phyloP scores from a whole-genome alignment of 2,329 filamentous ascomycete species.

The Cladosporium sp. region DNA sequence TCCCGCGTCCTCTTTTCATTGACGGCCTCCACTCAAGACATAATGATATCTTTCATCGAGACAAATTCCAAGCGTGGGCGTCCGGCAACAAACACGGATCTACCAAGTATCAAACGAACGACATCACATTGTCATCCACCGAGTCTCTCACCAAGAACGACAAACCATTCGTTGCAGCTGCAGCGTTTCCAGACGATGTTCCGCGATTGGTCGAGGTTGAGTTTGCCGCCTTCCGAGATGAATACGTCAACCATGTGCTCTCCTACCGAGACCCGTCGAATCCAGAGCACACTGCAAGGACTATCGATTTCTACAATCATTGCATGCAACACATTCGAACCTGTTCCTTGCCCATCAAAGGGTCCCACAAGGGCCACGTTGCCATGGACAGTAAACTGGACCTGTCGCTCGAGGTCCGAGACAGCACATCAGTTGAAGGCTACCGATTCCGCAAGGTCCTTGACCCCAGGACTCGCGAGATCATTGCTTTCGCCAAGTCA shows the following conservation, averaged over 20 bases:
- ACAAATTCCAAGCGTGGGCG: background rate
- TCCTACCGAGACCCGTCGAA: conserved; percentile 29
- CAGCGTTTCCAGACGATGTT: conserved; percentile 24
- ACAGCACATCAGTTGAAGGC: background rate
- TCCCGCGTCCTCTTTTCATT: conserved; percentile 4
- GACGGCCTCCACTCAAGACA: conserved; percentile 3
- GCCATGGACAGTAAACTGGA: conserved; percentile 11
- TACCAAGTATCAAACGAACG: background rate
- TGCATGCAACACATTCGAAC: conserved; percentile 10
- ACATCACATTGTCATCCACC: background rate
- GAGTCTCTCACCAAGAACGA: background rate
- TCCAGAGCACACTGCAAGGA: conserved; percentile 25
- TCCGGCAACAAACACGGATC: background rate
- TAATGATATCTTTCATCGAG: background rate
- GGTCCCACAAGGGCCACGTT: background rate
- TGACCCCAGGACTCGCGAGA: conserved; percentile 23
- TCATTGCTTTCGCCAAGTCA: conserved; percentile 30
- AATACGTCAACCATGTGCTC: conserved; percentile 30
- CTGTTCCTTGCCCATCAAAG: background rate
- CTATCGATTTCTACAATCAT: conserved; percentile 20
- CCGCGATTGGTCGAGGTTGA: conserved; percentile 37
- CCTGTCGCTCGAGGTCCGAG: conserved; percentile 1
- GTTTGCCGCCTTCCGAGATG: conserved; percentile 36
- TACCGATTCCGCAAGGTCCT: conserved; percentile 27
- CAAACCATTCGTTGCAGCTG: conserved; percentile 19